phyloP scores from a whole-genome alignment of 768 basidiomycete species.

The Mycena capillaripes region DNA sequence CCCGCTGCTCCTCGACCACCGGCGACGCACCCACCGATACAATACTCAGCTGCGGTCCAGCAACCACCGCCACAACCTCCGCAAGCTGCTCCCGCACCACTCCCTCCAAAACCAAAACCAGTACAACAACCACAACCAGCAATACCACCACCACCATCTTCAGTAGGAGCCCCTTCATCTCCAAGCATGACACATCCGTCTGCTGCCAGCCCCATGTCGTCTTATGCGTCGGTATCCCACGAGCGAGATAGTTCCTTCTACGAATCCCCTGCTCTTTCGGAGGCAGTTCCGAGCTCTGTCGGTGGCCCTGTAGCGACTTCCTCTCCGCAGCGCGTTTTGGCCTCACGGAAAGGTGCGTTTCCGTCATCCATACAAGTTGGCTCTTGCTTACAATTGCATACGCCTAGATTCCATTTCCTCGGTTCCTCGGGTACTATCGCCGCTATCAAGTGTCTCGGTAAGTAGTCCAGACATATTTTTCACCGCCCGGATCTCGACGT shows the following conservation, averaged over 20 bases:
- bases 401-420: constrained; percentile 59
- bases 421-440: constrained; percentile 56
- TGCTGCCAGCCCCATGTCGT: constrained; percentile 85
- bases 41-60: constrained; percentile 35
- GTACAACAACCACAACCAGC: constrained; percentile 43
- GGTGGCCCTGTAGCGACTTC: constrained; percentile 65
- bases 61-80: constrained; percentile 29
- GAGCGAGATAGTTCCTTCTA: constrained; percentile 79
- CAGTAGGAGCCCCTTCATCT: constrained; percentile 67
- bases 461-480: constrained; percentile 34
- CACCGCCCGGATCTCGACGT: background rate
- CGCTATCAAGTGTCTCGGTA: constrained; percentile 58
- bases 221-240: constrained; percentile 76
- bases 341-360: constrained; percentile 61
- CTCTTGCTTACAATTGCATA: background rate
- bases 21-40: constrained; percentile 20
- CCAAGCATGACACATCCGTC: constrained; percentile 89
- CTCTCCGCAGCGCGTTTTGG: constrained; percentile 65
- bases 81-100: constrained; percentile 49
- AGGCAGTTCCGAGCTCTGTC: constrained; percentile 61
- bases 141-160: constrained; percentile 49
- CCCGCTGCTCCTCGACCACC: constrained; percentile 55
- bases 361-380: constrained; percentile 29
- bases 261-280: constrained; percentile 82
- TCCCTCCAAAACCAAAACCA: constrained; percentile 44